Evolutionary conservation across 106 monocot species (phyloP).

Genomic region (Platanthera zijinensis): DNA sequence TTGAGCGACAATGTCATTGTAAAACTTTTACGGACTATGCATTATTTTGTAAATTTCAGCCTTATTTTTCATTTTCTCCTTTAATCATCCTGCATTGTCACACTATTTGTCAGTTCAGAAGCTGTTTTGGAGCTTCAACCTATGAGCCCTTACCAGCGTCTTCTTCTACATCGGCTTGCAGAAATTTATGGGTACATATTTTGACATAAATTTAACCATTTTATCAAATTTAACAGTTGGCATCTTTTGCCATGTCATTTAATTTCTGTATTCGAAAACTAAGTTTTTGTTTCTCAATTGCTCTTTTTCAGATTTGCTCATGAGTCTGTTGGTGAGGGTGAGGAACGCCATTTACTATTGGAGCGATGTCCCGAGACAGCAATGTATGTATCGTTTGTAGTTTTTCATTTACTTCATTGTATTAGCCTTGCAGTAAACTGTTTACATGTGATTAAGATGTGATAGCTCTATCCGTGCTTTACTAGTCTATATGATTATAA

Average conservation of each 20-base stretch:
- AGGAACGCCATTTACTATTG: slow-evolving; percentile 78
- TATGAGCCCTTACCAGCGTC: slow-evolving; percentile 62
- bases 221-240: neutral
- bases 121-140: slow-evolving; percentile 74
- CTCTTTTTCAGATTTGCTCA: slow-evolving; percentile 57
- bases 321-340: slow-evolving; percentile 95
- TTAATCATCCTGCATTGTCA: neutral
- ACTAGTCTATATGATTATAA: neutral
- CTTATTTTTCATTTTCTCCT: neutral
- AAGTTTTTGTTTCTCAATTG: neutral
- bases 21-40: neutral
- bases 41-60: neutral
- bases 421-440: neutral
- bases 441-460: neutral
- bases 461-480: neutral
- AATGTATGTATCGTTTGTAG: slow-evolving; percentile 49
- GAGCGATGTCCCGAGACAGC: slow-evolving; percentile 65
- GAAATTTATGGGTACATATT: slow-evolving; percentile 76
- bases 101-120: slow-evolving; percentile 27
- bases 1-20: neutral
- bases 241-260: neutral
- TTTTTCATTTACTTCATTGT: neutral
- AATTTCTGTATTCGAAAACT: neutral
- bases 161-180: slow-evolving; percentile 88
- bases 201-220: neutral